A percentile compares a stretch with the other conserved stretches of the same genome.
phyloP scores from a whole-genome alignment of 164 flowering plant genomes.

The Nymphaea thermarum region DNA sequence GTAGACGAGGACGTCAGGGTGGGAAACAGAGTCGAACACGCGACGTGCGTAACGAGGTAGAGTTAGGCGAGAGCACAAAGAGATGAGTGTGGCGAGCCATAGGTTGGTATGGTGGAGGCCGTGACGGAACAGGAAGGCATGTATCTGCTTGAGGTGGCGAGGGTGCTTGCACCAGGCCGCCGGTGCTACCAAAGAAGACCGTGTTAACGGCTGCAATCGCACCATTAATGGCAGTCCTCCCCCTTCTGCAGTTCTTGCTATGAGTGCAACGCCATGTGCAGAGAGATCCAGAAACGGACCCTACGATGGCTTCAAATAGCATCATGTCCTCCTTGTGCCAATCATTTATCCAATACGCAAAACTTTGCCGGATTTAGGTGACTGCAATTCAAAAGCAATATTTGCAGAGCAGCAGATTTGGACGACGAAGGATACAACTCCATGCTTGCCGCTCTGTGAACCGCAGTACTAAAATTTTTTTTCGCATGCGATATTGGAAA shows the following conservation, averaged over 20 bases:
- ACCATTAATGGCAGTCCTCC: background rate
- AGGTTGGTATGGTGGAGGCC: slow-evolving; percentile 26
- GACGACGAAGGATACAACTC: too few relatives aligned
- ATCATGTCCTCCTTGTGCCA: too few relatives aligned
- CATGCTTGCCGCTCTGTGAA: too few relatives aligned
- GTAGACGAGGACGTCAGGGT: slow-evolving; percentile 17
- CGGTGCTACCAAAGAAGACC: background rate
- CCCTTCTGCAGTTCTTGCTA: background rate
- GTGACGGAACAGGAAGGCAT: slow-evolving; percentile 33
- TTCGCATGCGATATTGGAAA: too few relatives aligned
- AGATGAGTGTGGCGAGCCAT: slow-evolving; percentile 38
- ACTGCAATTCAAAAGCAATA: too few relatives aligned
- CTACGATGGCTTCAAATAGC: too few relatives aligned
- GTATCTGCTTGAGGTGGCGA: slow-evolving; percentile 37
- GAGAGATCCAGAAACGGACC: too few relatives aligned
- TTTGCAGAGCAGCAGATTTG: too few relatives aligned
- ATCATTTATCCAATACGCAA: too few relatives aligned
- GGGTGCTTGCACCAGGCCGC: background rate
- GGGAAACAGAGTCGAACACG: slow-evolving; percentile 16
- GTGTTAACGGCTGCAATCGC: background rate
- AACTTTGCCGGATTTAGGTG: too few relatives aligned
- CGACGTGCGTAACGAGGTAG: slow-evolving; percentile 27
- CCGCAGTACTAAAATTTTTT: too few relatives aligned
- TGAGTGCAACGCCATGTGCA: too few relatives aligned
- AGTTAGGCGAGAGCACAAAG: slow-evolving; percentile 33